Evolutionary conservation across 2,329 filamentous ascomycete genomes (phyloP), one percentile per base, ranked within the genome.

Genomic region (Penicillium sclerotigenum): DNA sequence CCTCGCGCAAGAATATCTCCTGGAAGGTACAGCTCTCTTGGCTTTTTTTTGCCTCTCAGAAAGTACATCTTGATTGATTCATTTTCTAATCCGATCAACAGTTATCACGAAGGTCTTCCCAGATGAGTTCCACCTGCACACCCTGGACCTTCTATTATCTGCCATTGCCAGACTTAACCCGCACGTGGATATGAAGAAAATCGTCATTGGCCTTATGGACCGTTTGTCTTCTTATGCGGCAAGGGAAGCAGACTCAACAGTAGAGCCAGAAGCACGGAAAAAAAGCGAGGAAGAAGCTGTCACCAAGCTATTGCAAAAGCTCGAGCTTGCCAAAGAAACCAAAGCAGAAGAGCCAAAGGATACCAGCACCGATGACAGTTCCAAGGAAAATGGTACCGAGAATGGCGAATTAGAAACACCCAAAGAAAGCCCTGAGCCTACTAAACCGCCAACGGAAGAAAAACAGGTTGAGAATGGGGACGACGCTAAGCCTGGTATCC

Each of bases 81-180:
- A 71, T 65, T 74, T 61, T 54, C 64, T 60, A 56, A 62, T n/a
- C 36, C 28, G 11, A 7, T 52, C 42, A 48, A 36, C 60, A 85
- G 94, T 99, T 60, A 96, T 99, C 63, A 99, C 93, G 5, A 95
- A 99, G 75, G 94, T 97, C 50, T 99, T 99, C 79, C 94, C 94
- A 0, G 94, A 99, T 75, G 94, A 99, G 71, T 99, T 93, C 73
- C 95, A 99, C 75, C 84, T 99, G 22, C 92, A 99, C 71, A 99
- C 94, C 0, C 84, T 99, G 31, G 94, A 97, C 70, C 89, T 97
- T 71, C 90, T 99, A 72, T 85, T 99, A 33, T 94, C 89, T 9
- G 94, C 94, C 7, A 96, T 96, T 33, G 91, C 93, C 14, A 83
- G 93, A 56, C 81, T 99, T 36, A 97, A 99, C 68, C 94, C 93